Evolutionary conservation across 352 stramenopile genomes (phyloP).

Genomic region (Pythium folliculosum): DNA sequence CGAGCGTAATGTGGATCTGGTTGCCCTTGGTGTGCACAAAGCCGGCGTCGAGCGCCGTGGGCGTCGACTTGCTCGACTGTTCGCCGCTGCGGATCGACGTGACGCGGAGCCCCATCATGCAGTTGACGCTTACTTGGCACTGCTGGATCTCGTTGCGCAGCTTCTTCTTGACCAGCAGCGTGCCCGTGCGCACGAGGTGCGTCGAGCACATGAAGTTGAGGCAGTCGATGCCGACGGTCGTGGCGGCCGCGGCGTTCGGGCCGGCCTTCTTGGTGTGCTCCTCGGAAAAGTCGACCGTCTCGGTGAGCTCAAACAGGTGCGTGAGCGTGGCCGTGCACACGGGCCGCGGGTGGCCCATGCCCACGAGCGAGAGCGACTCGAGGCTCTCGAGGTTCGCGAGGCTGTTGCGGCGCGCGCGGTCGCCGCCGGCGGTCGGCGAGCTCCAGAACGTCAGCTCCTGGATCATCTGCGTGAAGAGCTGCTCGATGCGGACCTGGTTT

Average conservation of each 20-base stretch:
- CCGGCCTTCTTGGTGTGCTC: slow-evolving; percentile 31
- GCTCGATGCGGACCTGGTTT: slow-evolving; percentile 61
- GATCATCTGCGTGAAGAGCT: slow-evolving; percentile 83
- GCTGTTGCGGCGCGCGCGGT: slow-evolving; percentile 44
- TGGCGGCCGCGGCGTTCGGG: slow-evolving; percentile 40
- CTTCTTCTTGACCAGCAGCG: slow-evolving; percentile 72
- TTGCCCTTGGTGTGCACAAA: slow-evolving; percentile 66
- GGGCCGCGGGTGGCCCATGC: slow-evolving; percentile 67
- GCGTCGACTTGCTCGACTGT: slow-evolving; percentile 20
- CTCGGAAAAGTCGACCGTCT: slow-evolving; percentile 84
- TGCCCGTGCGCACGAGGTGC: slow-evolving; percentile 71
- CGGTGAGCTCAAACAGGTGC: slow-evolving; percentile 82
- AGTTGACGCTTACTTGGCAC: slow-evolving; percentile 78
- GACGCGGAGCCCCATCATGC: slow-evolving; percentile 86
- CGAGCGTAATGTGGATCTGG: slow-evolving; percentile 71
- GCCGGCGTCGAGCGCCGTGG: slow-evolving; percentile 43
- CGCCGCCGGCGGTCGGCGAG: slow-evolving; percentile 35
- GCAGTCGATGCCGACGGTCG: slow-evolving; percentile 78
- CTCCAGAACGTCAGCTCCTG: slow-evolving; percentile 86
- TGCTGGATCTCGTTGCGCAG: slow-evolving; percentile 76
- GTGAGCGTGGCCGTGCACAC: slow-evolving; percentile 80
- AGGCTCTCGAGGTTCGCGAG: slow-evolving; percentile 39
- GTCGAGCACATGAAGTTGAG: slow-evolving; percentile 87
- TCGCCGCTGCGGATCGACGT: slow-evolving; percentile 58
- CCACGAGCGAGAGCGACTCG: slow-evolving; percentile 69